These are phyloP conservation scores for Closterium sp. DNA, from an alignment of 139 green algal species.

Conservation along the genomic window DNA sequence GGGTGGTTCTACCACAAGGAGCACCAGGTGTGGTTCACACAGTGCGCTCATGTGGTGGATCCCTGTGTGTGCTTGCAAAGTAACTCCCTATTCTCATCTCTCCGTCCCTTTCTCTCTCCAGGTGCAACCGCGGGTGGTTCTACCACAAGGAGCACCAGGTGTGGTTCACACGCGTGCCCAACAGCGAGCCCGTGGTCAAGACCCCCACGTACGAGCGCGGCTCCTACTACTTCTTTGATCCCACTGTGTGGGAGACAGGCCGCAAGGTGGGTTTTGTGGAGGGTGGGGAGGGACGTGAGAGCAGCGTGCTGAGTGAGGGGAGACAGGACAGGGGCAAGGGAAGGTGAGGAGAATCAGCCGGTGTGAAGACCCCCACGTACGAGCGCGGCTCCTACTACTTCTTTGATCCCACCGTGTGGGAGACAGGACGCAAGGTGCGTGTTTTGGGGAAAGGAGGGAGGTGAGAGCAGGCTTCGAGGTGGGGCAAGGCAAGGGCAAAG, in stretches of 20 bases:
- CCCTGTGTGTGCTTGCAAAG: too few species aligned
- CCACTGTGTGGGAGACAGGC: constrained; percentile 78
- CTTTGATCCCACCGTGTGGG: constrained; percentile 87
- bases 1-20: constrained; percentile 88
- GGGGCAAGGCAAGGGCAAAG: not conserved
- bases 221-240: constrained; percentile 91
- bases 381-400: too few species aligned
- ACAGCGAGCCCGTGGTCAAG: constrained; percentile 78
- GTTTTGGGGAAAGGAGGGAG: too few species aligned
- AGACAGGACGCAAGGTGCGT: constrained; percentile 70
- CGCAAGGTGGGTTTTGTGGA: constrained; percentile 56
- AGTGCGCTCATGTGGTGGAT: too few species aligned
- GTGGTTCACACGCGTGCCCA: constrained; percentile 82
- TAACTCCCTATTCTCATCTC: too few species aligned
- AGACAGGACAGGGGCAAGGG: too few species aligned
- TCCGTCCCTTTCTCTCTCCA: not conserved
- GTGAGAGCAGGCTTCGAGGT: not conserved
- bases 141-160: constrained; percentile 79
- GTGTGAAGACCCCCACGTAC: constrained; percentile 75
- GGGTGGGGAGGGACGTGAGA: too few species aligned
- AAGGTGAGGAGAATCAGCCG: too few species aligned
- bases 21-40: constrained; percentile 81
- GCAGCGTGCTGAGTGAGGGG: too few species aligned
- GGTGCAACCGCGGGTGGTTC: constrained; percentile 75
- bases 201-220: constrained; percentile 80